These are phyloP conservation scores for Paracoccidioides brasiliensis DNA, from an alignment of 2,329 filamentous ascomycete species.

Conservation along the genomic window DNA sequence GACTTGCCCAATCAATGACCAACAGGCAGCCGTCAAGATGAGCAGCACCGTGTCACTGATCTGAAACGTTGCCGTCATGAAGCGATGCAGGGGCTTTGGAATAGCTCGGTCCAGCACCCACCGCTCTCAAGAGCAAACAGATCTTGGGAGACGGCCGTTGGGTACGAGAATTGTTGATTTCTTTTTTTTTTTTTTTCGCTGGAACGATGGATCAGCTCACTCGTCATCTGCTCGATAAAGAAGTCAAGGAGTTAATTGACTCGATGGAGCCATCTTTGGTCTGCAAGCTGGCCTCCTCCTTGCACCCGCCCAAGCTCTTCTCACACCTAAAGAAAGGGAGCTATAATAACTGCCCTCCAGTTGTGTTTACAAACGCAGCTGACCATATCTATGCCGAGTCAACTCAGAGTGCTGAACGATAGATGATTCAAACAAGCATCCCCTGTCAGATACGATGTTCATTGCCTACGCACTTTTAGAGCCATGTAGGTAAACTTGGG, in stretches of 20 bases:
- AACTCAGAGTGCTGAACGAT: background rate
- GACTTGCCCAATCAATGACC: too few species aligned
- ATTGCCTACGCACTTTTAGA: background rate
- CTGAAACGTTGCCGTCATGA: too few species aligned
- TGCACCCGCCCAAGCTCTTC: constrained; percentile 6
- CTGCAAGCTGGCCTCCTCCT: background rate
- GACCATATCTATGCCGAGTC: background rate
- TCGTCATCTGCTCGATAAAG: background rate
- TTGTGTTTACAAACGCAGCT: constrained; percentile 1
- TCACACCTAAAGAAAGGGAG: constrained; percentile 6
- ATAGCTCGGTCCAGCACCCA: background rate
- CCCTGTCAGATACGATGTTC: constrained; percentile 3
- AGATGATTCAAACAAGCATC: constrained; percentile 4
- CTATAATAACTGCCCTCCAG: constrained; percentile 8
- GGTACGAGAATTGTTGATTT: background rate
- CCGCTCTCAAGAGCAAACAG: background rate
- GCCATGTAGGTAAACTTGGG: background rate
- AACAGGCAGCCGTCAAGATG: too few species aligned
- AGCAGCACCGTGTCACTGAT: too few species aligned
- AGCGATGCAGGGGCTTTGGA: background rate
- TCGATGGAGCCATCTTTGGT: constrained; percentile 4
- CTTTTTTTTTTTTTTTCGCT: too few species aligned
- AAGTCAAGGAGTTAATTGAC: constrained; percentile 6
- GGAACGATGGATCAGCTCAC: constrained; percentile 6
- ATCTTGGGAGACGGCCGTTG: background rate